A percentile compares a stretch with the other conserved stretches of the same genome.
Evolutionary conservation across 108 stramenopile genomes (phyloP).

Genomic region (Nannochloropsis gaditana): DNA sequence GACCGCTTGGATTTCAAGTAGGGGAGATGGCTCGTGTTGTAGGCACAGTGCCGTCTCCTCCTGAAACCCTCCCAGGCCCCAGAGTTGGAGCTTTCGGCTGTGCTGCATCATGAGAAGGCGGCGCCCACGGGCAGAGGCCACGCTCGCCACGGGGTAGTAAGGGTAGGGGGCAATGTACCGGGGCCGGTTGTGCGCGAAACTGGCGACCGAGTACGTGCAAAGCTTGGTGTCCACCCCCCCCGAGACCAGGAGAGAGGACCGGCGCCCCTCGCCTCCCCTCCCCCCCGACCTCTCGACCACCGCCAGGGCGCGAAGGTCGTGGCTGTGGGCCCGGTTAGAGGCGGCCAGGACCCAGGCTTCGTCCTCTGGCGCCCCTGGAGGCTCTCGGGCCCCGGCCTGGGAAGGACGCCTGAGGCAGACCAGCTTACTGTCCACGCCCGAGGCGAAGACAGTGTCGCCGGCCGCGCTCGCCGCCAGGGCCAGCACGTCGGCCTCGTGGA

Average conservation of each 20-base stretch:
- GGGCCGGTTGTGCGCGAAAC: constrained; percentile 50
- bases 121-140: neutral
- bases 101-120: neutral
- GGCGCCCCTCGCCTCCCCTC: neutral
- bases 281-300: constrained; percentile 44
- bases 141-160: neutral
- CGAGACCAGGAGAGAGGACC: constrained; percentile 65
- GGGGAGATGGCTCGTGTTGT: neutral
- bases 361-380: neutral
- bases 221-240: constrained; percentile 82
- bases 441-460: constrained; percentile 73
- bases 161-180: constrained; percentile 5
- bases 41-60: neutral
- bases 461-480: constrained; percentile 65
- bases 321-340: constrained; percentile 81
- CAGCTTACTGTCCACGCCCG: constrained; percentile 84
- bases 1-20: neutral
- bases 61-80: neutral
- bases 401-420: constrained; percentile 42
- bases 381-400: constrained; percentile 58
- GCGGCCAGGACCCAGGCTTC: constrained; percentile 63
- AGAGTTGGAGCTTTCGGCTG: neutral
- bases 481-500: constrained; percentile 81
- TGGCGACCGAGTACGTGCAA: constrained; percentile 64
- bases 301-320: constrained; percentile 77